Evolutionary conservation across 2,329 filamentous ascomycete genomes (phyloP).

Genomic region (Fusarium sp.): DNA sequence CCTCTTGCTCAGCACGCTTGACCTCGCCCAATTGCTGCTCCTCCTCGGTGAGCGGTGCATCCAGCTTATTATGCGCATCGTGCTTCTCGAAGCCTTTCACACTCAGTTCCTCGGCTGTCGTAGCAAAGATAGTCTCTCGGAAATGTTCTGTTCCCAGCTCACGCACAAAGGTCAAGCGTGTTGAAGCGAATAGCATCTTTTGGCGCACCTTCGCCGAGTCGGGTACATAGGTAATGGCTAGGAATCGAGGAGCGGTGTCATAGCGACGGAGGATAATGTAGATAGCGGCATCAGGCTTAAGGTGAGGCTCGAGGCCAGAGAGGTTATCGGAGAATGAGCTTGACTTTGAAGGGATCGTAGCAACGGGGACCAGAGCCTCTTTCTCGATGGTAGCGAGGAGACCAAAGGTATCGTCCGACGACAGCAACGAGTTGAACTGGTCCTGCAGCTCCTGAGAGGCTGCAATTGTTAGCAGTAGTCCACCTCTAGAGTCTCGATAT

Average conservation of each 20-base stretch:
- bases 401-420: slow-evolving; percentile 69
- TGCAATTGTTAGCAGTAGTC: slow-evolving; percentile 46
- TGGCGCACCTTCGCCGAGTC: slow-evolving; percentile 81
- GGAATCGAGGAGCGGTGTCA: slow-evolving; percentile 65
- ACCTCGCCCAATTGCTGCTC: slow-evolving; percentile 77
- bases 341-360: slow-evolving; percentile 62
- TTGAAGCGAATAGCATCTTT: slow-evolving; percentile 87
- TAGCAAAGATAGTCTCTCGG: slow-evolving; percentile 78
- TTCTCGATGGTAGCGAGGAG: slow-evolving; percentile 76
- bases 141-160: slow-evolving; percentile 84
- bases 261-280: slow-evolving; percentile 81
- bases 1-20: slow-evolving; percentile 78
- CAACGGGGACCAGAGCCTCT: slow-evolving; percentile 73
- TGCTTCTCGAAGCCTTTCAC: slow-evolving; percentile 76
- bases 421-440: slow-evolving; percentile 76
- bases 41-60: slow-evolving; percentile 81
- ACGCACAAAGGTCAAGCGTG: slow-evolving; percentile 77
- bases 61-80: slow-evolving; percentile 71
- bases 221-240: slow-evolving; percentile 82
- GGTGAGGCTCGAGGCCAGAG: slow-evolving; percentile 66
- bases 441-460: slow-evolving; percentile 81
- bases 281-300: slow-evolving; percentile 73
- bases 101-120: slow-evolving; percentile 74
- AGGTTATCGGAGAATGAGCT: slow-evolving; percentile 73
- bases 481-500: not conserved